Percentiles rank a stretch among this genome's conserved stretches.
Evolutionary conservation across 1,139 yeast species (phyloP).

Genomic region (Debaryomyces robertsiae): DNA sequence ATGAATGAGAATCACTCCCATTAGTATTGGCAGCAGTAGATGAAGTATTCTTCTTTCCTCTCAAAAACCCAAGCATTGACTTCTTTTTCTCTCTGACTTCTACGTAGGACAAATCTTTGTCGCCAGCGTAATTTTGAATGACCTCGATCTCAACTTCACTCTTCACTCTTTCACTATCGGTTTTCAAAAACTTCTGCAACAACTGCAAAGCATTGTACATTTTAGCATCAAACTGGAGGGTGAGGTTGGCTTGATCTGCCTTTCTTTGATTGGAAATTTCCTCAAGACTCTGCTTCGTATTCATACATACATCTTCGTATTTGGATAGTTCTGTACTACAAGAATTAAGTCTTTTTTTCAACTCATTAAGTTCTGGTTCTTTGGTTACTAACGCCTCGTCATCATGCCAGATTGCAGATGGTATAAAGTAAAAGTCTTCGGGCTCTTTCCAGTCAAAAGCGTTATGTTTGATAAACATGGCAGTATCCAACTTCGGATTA

Average conservation of each 20-base stretch:
- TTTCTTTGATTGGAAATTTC: slow-evolving; percentile 45
- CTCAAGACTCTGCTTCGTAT: slow-evolving; percentile 53
- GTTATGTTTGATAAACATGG: slow-evolving; percentile 94
- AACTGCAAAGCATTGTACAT: slow-evolving; percentile 56
- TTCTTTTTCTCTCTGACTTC: slow-evolving; percentile 52
- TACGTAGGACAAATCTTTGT: slow-evolving; percentile 60
- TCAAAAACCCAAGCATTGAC: slow-evolving; percentile 55
- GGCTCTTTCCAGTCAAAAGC: slow-evolving; percentile 80
- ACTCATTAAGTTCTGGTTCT: slow-evolving; percentile 63
- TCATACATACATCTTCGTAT: slow-evolving; percentile 45
- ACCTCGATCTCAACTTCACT: slow-evolving; percentile 89
- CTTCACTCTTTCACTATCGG: slow-evolving; percentile 72
- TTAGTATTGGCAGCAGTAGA: slow-evolving; percentile 16
- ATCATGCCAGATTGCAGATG: slow-evolving; percentile 96
- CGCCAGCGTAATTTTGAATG: slow-evolving; percentile 84
- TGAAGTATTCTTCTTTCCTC: slow-evolving; percentile 22
- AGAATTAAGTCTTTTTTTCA: slow-evolving; percentile 60
- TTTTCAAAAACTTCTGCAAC: slow-evolving; percentile 65
- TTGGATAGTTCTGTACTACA: slow-evolving; percentile 50
- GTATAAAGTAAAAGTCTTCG: slow-evolving; percentile 77
- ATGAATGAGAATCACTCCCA: slow-evolving; percentile 29
- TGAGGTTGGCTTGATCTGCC: slow-evolving; percentile 33
- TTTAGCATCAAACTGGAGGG: slow-evolving; percentile 55
- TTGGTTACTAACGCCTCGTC: slow-evolving; percentile 75
- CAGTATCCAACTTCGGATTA: slow-evolving; percentile 72